These are phyloP conservation scores for Malassezia arunalokei DNA, from an alignment of 1,284 basidiomycete genomes.

Conservation along the genomic window DNA sequence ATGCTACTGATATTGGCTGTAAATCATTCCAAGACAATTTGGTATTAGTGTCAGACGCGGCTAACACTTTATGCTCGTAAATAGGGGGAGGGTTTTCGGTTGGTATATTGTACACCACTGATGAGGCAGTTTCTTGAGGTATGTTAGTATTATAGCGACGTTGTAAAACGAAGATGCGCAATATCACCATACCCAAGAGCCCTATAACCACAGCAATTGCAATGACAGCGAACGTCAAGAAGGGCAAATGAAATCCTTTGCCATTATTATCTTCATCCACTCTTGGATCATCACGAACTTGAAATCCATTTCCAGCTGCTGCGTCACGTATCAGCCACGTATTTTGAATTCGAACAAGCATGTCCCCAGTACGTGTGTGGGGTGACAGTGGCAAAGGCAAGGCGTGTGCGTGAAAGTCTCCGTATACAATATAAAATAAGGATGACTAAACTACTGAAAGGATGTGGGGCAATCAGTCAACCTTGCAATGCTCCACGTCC, in stretches of 20 bases:
- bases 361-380: no score
- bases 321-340: no score
- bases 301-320: no score
- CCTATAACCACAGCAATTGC: constrained; percentile 5
- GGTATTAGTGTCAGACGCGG: background rate
- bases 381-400: no score
- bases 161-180: constrained; percentile 4
- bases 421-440: background rate
- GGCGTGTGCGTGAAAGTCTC: no score
- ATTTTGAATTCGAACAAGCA: no score
- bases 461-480: background rate
- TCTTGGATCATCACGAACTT: no score
- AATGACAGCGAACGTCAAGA: constrained; percentile 5
- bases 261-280: background rate
- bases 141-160: background rate
- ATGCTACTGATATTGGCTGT: constrained; percentile 4
- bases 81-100: background rate
- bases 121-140: background rate
- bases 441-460: background rate
- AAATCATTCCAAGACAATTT: background rate
- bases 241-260: background rate
- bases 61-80: background rate
- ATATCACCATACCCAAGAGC: background rate
- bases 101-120: background rate
- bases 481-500: constrained; percentile 21